Percentiles rank a stretch among this genome's conserved stretches.
phyloP scores from a whole-genome alignment of 2,329 filamentous ascomycete genomes.

The Pseudogymnoascus sp. region DNA sequence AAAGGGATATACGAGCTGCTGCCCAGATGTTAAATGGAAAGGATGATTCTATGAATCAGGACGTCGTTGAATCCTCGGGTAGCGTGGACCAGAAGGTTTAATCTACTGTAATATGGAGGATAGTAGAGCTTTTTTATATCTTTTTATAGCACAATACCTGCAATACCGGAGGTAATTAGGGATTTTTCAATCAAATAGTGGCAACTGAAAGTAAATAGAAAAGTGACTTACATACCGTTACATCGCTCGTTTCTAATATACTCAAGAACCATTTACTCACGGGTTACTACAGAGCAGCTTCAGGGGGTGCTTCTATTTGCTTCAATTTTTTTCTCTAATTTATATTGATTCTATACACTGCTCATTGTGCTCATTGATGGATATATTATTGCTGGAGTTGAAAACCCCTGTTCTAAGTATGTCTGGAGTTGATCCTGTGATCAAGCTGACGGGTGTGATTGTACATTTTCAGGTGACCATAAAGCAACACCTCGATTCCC shows the following conservation, averaged over 20 bases:
- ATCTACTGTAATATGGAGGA: background rate
- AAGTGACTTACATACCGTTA: background rate
- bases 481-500: conserved; percentile 1
- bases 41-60: background rate
- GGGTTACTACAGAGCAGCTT: background rate
- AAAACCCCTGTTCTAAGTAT: background rate
- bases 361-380: background rate
- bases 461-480: background rate
- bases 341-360: background rate
- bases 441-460: background rate
- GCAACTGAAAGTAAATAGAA: background rate
- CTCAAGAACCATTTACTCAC: background rate
- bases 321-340: background rate
- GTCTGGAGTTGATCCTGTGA: background rate
- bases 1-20: background rate
- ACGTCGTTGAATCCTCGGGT: background rate
- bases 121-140: background rate
- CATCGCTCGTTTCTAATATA: background rate
- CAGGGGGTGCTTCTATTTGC: background rate
- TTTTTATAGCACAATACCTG: background rate
- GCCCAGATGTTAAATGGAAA: background rate
- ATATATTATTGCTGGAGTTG: background rate
- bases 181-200: background rate
- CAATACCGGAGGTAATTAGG: background rate
- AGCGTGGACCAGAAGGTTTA: background rate